Conservation (phyloP, 495 filamentous ascomycete species). For the Apodospora peruviana region DNA sequence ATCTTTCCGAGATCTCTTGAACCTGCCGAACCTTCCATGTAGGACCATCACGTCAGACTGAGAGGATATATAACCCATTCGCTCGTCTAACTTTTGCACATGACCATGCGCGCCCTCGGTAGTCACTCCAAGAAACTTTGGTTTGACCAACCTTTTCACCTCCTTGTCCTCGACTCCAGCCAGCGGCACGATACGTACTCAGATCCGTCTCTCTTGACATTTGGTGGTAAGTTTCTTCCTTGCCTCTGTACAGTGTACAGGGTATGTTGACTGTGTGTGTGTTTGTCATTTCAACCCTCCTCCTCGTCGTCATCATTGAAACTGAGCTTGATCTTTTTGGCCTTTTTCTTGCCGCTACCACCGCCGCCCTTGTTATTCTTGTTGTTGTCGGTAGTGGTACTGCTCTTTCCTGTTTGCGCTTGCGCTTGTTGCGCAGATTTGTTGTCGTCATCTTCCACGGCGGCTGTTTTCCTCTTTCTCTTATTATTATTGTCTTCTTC, state of each 20-base stretch:
- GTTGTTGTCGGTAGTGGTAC: slow-evolving; percentile 10
- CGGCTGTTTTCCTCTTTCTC: slow-evolving; percentile 2
- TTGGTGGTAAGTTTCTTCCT: too few species aligned
- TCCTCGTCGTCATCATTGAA: slow-evolving; percentile 52
- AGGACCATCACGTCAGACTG: too few species aligned
- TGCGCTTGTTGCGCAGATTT: neutral
- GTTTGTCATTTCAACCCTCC: slow-evolving; percentile 7
- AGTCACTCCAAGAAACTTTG: too few species aligned
- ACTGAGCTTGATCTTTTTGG: slow-evolving; percentile 56
- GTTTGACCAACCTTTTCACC: too few species aligned
- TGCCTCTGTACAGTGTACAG: neutral
- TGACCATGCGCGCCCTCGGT: too few species aligned
- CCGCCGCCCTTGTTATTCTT: neutral
- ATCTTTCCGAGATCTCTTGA: too few species aligned
- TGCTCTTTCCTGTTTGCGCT: slow-evolving; percentile 4
- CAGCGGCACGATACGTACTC: too few species aligned
- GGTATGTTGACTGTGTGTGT: neutral
- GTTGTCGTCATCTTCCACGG: neutral
- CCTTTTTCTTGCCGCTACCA: slow-evolving; percentile 35
- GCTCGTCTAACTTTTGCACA: too few species aligned
- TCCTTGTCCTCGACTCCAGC: too few species aligned
- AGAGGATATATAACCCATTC: too few species aligned
- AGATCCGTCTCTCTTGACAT: too few species aligned
- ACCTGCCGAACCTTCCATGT: too few species aligned
- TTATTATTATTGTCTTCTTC: slow-evolving; percentile 7